Evolutionary conservation across 1,284 basidiomycete genomes (phyloP), one percentile per base, ranked within the genome.

Genomic region (Microbotryum saponariae): DNA sequence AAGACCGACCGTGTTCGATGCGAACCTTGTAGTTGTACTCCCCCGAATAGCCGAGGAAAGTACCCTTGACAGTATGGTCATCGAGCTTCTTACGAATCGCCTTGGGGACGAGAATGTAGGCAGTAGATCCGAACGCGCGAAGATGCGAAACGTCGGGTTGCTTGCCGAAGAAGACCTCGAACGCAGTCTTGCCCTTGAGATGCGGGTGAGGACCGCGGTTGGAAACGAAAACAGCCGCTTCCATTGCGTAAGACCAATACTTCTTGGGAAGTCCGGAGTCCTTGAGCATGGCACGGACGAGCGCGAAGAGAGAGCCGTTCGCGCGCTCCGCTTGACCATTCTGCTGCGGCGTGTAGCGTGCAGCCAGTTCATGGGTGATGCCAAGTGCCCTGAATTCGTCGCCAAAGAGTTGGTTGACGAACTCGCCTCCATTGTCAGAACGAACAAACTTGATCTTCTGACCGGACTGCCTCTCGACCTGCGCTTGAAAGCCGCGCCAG

Each of bases 391-490:
- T 12, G 12, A 59, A 44, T 31, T 57, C 60, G 18, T 21, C 44
- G 6, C 5, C 14, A 33, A 61, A 59, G 4, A 51, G 25, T 12
- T 51, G 42, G 23, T 49, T 54, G n/a, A 45, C 47, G 51, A 63
- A 66, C 51, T 66, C 62, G 25, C 54, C 54, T 8, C 63, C 65
- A 44, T 57, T 59, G 52, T 64, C 62, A 20, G 57, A 31, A 10
- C 9, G 8, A 31, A 31, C 31, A 31, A 31, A 31, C n/a, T 31
- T 31, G 31, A 31, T 31, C 31, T 31, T 31, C 31, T 31, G 31
- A 10, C 31, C 31, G 31, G 31, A 31, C 31, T 31, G 31, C 31
- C 31, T 31, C 31, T 31, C 31, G 31, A 9, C 31, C 31, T 31
- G 31, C 31, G 31, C 31, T 31, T 31, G 31, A 31, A 31, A 31